Conservation (phyloP, 78 protist species). For the Dictyostelium intermedium region DNA sequence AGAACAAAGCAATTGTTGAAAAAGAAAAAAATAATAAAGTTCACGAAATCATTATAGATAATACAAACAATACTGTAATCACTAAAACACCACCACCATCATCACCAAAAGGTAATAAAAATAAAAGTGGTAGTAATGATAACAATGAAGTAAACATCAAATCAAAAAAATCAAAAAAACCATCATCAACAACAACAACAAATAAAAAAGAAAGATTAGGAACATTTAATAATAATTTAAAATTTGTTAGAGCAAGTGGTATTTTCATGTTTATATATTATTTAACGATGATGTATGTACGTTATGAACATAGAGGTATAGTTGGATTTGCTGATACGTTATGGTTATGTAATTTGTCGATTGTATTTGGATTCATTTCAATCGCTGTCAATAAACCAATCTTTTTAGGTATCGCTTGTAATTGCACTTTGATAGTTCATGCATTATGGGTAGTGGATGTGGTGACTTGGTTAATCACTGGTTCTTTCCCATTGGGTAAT, state of each 20-base stretch:
- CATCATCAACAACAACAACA: background rate
- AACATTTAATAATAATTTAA: background rate
- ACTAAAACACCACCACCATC: constrained; percentile 6
- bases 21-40: background rate
- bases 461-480: background rate
- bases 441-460: constrained; percentile 52
- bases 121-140: background rate
- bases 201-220: background rate
- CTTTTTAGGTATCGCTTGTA: constrained; percentile 16
- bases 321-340: constrained; percentile 71
- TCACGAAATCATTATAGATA: background rate
- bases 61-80: background rate
- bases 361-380: constrained; percentile 19
- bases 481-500: constrained; percentile 64
- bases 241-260: background rate
- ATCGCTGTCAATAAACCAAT: constrained; percentile 22
- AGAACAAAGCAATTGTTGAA: background rate
- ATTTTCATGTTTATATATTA: constrained; percentile 29
- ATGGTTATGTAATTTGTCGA: constrained; percentile 59
- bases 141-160: background rate
- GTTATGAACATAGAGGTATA: constrained; percentile 46
- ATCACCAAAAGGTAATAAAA: background rate
- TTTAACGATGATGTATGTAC: constrained; percentile 37
- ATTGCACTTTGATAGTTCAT: constrained; percentile 48
- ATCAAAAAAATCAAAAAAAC: background rate